A percentile compares a stretch with the other conserved stretches of the same genome.
Evolutionary conservation across 805 yeast genomes (phyloP).

Genomic region (Monosporozyma yasuniensis): DNA sequence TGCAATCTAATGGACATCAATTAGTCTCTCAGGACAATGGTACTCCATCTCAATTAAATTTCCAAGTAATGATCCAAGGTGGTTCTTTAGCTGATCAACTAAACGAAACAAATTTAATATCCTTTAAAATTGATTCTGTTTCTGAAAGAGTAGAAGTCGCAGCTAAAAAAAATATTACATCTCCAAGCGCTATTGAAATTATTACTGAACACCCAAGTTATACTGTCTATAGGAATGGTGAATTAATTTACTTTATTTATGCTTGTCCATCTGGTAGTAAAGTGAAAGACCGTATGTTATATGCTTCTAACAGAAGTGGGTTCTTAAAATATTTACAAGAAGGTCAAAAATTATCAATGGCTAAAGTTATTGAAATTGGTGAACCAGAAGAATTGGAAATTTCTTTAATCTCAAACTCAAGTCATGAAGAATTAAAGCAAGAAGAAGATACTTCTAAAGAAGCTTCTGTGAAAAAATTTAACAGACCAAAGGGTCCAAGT

Average conservation of each 20-base stretch:
- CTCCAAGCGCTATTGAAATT: conserved; percentile 31
- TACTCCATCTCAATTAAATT: conserved; percentile 18
- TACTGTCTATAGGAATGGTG: conserved; percentile 41
- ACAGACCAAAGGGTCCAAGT: conserved; percentile 67
- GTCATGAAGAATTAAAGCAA: conserved; percentile 30
- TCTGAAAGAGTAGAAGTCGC: conserved; percentile 41
- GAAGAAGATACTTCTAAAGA: conserved; percentile 9
- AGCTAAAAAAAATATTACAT: conserved; percentile 15
- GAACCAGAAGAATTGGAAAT: conserved; percentile 62
- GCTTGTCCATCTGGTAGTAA: conserved; percentile 86
- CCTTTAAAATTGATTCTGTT: conserved; percentile 42
- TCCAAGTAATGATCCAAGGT: conserved; percentile 15
- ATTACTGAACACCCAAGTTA: conserved; percentile 46
- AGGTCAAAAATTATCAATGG: conserved; percentile 31
- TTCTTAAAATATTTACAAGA: conserved; percentile 43
- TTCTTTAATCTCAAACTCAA: conserved; percentile 20
- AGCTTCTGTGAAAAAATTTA: conserved; percentile 28
- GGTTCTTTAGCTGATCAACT: conserved; percentile 13
- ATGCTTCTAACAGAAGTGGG: conserved; percentile 72
- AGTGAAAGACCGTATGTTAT: conserved; percentile 85
- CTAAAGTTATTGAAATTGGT: conserved; percentile 56
- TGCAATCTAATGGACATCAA: conserved; percentile 12
- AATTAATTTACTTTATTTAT: conserved; percentile 53
- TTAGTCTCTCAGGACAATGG: conserved; percentile 27
- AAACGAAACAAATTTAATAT: conserved; percentile 37